A percentile compares a stretch with the other conserved stretches of the same genome.
Evolutionary conservation across 352 stramenopile species (phyloP).

Genomic region (Albugo candida): DNA sequence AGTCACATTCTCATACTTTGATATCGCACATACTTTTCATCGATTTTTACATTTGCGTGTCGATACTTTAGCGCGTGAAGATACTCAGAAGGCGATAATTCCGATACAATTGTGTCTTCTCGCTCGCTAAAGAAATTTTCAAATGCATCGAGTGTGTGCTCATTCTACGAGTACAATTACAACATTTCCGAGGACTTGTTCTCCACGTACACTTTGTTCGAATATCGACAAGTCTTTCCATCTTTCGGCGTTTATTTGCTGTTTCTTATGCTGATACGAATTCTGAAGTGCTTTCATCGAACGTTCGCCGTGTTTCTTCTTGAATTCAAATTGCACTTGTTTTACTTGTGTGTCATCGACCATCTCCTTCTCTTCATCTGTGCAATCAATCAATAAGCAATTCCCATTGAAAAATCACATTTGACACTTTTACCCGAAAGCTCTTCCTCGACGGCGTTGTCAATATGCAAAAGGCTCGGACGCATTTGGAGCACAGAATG

Average conservation of each 20-base stretch:
- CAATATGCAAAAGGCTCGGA: constrained; percentile 53
- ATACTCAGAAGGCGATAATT: constrained; percentile 46
- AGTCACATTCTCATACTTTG: constrained; percentile 6
- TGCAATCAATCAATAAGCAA: not conserved
- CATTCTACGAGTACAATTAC: constrained; percentile 3
- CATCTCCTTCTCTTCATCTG: constrained; percentile 21
- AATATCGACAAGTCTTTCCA: constrained; percentile 58
- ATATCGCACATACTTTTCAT: not conserved
- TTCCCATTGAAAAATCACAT: not conserved
- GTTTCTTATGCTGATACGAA: constrained; percentile 68
- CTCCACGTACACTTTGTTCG: constrained; percentile 32
- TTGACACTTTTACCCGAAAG: not conserved
- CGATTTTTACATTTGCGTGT: not conserved
- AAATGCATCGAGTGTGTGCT: constrained; percentile 41
- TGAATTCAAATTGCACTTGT: constrained; percentile 76
- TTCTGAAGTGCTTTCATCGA: constrained; percentile 61
- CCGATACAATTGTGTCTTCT: constrained; percentile 48
- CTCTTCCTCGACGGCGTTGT: constrained; percentile 49
- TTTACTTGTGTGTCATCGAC: constrained; percentile 35
- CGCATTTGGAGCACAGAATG: constrained; percentile 60
- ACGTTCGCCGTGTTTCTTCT: constrained; percentile 71
- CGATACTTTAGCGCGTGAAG: constrained; percentile 60
- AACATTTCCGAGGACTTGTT: not conserved
- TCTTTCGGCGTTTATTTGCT: constrained; percentile 59
- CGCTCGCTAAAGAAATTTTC: constrained; percentile 71